Conservation (phyloP, 495 filamentous ascomycete genomes). For the Podospora pseudopauciseta region DNA sequence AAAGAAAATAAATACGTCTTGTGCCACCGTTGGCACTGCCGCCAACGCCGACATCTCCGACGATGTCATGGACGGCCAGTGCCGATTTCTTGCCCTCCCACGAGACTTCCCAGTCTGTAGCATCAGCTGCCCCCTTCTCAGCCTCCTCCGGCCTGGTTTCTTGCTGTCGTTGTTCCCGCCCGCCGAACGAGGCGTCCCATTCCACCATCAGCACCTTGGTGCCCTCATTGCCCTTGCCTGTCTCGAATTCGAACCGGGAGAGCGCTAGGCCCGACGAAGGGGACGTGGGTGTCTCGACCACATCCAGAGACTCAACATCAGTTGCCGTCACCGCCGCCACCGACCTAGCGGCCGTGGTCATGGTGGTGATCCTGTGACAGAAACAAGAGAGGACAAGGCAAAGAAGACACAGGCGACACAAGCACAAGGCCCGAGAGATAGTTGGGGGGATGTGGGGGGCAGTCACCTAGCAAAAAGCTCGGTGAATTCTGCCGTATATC, state of each 20-base stretch:
- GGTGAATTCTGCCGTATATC: constrained; percentile 6
- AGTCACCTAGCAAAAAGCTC: neutral
- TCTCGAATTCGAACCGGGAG: constrained; percentile 82
- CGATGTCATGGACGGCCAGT: constrained; percentile 58
- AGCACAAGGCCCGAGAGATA: neutral
- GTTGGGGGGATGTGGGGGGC: neutral
- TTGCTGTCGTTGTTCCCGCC: neutral
- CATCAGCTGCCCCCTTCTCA: neutral
- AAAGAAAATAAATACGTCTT: constrained; percentile 69
- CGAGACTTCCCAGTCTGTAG: constrained; percentile 65
- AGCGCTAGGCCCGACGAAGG: constrained; percentile 49
- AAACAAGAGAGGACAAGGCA: neutral
- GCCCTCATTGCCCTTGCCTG: constrained; percentile 70
- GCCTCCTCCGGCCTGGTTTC: neutral
- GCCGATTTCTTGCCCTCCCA: constrained; percentile 72
- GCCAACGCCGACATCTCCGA: constrained; percentile 40
- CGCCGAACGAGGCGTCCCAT: constrained; percentile 60
- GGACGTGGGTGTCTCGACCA: constrained; percentile 41
- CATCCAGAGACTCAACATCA: constrained; percentile 17
- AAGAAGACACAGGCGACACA: neutral
- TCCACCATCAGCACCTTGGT: constrained; percentile 85
- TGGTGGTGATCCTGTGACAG: constrained; percentile 7
- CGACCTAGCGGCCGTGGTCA: constrained; percentile 23
- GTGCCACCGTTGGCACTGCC: constrained; percentile 27
- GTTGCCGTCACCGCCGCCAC: constrained; percentile 15